Evolutionary conservation across 2,329 filamentous ascomycete genomes (phyloP).

Genomic region (Trichophyton equinum): DNA sequence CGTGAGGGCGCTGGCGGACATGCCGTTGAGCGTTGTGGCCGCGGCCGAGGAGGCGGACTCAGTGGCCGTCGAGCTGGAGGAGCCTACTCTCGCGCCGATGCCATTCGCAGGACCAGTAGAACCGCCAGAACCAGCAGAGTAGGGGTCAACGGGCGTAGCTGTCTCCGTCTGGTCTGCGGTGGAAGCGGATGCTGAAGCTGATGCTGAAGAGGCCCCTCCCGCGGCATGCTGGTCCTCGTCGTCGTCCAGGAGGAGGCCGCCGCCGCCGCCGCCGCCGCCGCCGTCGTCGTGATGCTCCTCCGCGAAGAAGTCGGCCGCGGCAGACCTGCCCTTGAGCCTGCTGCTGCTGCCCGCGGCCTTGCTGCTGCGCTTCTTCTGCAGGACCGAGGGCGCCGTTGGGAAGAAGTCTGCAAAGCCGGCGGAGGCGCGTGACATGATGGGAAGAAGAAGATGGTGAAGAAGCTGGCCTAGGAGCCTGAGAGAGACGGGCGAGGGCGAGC

Average conservation of each 20-base stretch:
- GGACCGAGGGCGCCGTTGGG: slow-evolving; percentile 59
- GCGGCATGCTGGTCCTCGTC: neutral
- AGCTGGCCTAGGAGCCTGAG: slow-evolving; percentile 33
- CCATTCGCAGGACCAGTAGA: neutral
- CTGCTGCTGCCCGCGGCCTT: neutral
- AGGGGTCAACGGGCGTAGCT: too few species aligned
- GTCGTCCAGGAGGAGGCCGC: neutral
- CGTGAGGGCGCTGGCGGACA: slow-evolving; percentile 44
- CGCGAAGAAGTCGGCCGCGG: neutral
- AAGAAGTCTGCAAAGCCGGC: slow-evolving; percentile 81
- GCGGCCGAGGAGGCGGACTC: slow-evolving; percentile 51
- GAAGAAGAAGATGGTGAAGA: slow-evolving; percentile 20
- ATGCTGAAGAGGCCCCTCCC: neutral
- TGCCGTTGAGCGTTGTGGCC: slow-evolving; percentile 41
- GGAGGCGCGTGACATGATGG: slow-evolving; percentile 68
- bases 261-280: neutral
- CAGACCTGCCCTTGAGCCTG: slow-evolving; percentile 43
- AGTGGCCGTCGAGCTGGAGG: slow-evolving; percentile 59
- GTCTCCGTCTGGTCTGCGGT: too few species aligned
- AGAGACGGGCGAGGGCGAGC: slow-evolving; percentile 21
- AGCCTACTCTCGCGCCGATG: slow-evolving; percentile 47
- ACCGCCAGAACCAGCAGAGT: too few species aligned
- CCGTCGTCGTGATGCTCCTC: neutral
- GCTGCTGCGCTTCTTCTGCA: slow-evolving; percentile 37
- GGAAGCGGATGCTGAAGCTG: neutral